Percentiles rank a stretch among this genome's conserved stretches.
Evolutionary conservation across 2,329 filamentous ascomycete genomes (phyloP).

Genomic region (Coniochaeta hoffmannii): DNA sequence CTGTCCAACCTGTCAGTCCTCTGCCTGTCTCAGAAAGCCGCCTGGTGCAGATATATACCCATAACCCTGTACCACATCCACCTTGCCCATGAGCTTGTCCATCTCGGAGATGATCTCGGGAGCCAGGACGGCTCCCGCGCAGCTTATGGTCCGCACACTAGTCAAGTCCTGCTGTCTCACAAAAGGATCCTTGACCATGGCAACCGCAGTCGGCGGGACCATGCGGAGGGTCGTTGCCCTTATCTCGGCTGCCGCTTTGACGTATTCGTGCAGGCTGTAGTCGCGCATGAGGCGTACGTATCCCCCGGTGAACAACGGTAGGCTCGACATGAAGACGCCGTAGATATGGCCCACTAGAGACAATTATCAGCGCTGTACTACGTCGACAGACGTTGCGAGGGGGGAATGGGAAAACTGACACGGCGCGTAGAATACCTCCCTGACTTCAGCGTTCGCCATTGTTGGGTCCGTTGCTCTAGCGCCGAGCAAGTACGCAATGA

Average conservation of each 20-base stretch:
- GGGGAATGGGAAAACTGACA: background rate
- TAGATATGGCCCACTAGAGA: background rate
- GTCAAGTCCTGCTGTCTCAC: slow-evolving; percentile 10
- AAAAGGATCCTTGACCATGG: slow-evolving; percentile 14
- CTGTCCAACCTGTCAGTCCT: slow-evolving; percentile 17
- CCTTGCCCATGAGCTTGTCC: slow-evolving; percentile 7
- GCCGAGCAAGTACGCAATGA: slow-evolving; percentile 24
- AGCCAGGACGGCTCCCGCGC: slow-evolving; percentile 14
- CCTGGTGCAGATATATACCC: no score
- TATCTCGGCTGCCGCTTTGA: slow-evolving; percentile 6
- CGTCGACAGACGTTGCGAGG: no score
- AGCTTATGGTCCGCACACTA: slow-evolving; percentile 12
- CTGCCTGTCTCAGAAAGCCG: no score
- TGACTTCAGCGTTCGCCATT: slow-evolving; percentile 17
- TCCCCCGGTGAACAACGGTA: background rate
- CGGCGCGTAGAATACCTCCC: background rate
- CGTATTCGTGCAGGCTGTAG: background rate
- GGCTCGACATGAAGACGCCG: background rate
- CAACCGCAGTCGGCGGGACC: slow-evolving; percentile 14
- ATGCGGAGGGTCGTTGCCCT: slow-evolving; percentile 14
- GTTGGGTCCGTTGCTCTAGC: slow-evolving; percentile 35
- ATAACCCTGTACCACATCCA: slow-evolving; percentile 15
- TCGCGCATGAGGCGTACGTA: background rate
- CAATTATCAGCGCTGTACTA: background rate
- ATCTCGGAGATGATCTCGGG: slow-evolving; percentile 11